Evolutionary conservation across 2,329 filamentous ascomycete species (phyloP).

Genomic region (Alternaria gansuensis): DNA sequence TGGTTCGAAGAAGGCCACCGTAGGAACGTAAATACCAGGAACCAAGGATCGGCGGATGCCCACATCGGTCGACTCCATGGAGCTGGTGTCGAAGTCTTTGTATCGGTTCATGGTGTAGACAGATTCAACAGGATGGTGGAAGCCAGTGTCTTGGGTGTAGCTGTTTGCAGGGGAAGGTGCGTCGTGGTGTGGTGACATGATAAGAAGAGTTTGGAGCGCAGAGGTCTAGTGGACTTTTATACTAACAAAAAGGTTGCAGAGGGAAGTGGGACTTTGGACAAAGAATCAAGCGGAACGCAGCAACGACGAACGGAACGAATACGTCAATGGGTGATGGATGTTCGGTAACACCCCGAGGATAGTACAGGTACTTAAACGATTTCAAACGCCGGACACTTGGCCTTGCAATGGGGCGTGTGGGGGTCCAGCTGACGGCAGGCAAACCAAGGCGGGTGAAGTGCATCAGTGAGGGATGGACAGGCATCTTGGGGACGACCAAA

Average conservation of each 20-base stretch:
- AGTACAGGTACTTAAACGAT: slow-evolving; percentile 52
- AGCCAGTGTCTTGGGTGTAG: slow-evolving; percentile 42
- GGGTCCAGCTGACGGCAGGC: slow-evolving; percentile 53
- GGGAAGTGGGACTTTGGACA: slow-evolving; percentile 44
- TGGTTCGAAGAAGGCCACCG: slow-evolving; percentile 56
- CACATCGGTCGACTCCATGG: slow-evolving; percentile 48
- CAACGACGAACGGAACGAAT: slow-evolving; percentile 45
- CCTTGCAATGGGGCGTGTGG: slow-evolving; percentile 44
- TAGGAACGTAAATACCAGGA: slow-evolving; percentile 57
- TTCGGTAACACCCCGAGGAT: slow-evolving; percentile 41
- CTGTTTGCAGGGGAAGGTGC: slow-evolving; percentile 49
- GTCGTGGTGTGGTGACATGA: slow-evolving; percentile 54
- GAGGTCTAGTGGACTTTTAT: slow-evolving; percentile 39
- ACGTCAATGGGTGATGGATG: slow-evolving; percentile 47
- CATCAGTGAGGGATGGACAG: slow-evolving; percentile 37
- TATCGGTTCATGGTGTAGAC: slow-evolving; percentile 48
- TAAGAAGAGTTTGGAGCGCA: slow-evolving; percentile 21
- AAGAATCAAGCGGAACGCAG: slow-evolving; percentile 41
- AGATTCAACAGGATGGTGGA: slow-evolving; percentile 49
- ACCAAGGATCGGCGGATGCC: slow-evolving; percentile 48
- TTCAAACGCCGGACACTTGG: slow-evolving; percentile 34
- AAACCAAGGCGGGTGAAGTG: slow-evolving; percentile 42
- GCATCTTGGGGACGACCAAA: slow-evolving; percentile 43
- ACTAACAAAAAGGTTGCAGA: slow-evolving; percentile 35
- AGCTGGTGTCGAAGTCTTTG: slow-evolving; percentile 52